Conservation (phyloP, 2,329 filamentous ascomycete species). For the Fonsecaea monophora region DNA sequence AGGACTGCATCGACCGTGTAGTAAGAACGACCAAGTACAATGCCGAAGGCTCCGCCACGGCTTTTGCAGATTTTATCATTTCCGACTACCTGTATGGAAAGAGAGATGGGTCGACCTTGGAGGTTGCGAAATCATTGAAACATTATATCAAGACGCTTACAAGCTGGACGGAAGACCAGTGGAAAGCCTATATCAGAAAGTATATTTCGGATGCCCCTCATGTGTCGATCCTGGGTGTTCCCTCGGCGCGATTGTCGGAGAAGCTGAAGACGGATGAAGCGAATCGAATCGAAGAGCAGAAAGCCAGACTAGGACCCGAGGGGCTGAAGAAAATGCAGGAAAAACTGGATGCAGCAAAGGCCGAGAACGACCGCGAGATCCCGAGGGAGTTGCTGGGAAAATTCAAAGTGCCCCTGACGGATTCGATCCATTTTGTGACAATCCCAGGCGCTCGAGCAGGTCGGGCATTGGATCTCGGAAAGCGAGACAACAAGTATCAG, state of each 20-base stretch:
- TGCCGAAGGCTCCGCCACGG: conserved; percentile 79
- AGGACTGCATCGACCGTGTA: conserved; percentile 83
- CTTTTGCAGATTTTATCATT: conserved; percentile 85
- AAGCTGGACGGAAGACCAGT: conserved; percentile 81
- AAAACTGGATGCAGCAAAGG: conserved; percentile 81
- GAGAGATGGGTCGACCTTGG: conserved; percentile 78
- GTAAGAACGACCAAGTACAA: conserved; percentile 81
- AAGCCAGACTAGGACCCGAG: conserved; percentile 78
- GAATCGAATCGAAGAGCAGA: conserved; percentile 77
- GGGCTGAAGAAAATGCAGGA: conserved; percentile 77
- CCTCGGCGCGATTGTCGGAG: conserved; percentile 78
- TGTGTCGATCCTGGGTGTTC: conserved; percentile 85
- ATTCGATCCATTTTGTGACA: conserved; percentile 94
- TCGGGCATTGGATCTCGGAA: conserved; percentile 73
- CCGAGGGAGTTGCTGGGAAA: conserved; percentile 79
- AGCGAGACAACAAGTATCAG: conserved; percentile 73
- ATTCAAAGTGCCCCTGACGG: conserved; percentile 81
- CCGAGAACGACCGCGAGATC: conserved; percentile 86
- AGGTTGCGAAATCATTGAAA: conserved; percentile 59
- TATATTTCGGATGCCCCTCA: conserved; percentile 88
- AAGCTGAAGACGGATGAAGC: conserved; percentile 84
- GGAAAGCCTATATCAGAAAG: conserved; percentile 79
- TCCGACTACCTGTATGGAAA: conserved; percentile 90
- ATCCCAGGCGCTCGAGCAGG: conserved; percentile 85
- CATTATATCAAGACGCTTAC: conserved; percentile 70